These are phyloP conservation scores for Paramecium tetraurelia DNA, from an alignment of 73 alveolate genomes.

Conservation along the genomic window DNA sequence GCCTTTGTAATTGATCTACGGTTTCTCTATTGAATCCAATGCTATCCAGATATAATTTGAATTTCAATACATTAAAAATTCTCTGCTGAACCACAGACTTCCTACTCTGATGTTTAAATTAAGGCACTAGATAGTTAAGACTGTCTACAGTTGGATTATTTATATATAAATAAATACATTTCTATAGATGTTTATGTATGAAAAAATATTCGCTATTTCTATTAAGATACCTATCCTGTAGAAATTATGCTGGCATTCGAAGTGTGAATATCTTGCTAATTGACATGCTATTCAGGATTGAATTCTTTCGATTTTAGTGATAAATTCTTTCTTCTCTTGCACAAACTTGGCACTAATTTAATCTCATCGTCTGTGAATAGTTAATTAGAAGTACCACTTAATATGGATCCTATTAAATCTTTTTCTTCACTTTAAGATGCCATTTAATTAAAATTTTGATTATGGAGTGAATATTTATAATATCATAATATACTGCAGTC, in stretches of 20 bases:
- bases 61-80: not conserved
- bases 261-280: not conserved
- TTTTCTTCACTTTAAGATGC: constrained; percentile 22
- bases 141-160: not conserved
- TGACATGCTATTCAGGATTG: not conserved
- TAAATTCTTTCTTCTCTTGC: not conserved
- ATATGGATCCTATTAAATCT: constrained; percentile 28
- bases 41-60: not conserved
- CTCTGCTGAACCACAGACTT: not conserved
- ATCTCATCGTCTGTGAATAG: not conserved
- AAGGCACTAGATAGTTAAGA: not conserved
- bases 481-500: not conserved
- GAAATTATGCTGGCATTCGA: not conserved
- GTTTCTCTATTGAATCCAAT: not conserved
- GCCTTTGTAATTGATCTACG: not conserved
- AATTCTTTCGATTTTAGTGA: constrained; percentile 17
- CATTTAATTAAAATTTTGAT: constrained; percentile 34
- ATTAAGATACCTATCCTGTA: not conserved
- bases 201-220: not conserved
- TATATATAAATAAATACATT: not conserved
- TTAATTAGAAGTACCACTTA: not conserved
- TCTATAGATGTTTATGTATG: constrained; percentile 36
- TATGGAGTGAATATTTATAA: constrained; percentile 6
- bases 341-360: not conserved
- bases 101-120: not conserved